These are phyloP conservation scores for Colletotrichum sp. DNA, from an alignment of 2,329 filamentous ascomycete species.

Conservation along the genomic window DNA sequence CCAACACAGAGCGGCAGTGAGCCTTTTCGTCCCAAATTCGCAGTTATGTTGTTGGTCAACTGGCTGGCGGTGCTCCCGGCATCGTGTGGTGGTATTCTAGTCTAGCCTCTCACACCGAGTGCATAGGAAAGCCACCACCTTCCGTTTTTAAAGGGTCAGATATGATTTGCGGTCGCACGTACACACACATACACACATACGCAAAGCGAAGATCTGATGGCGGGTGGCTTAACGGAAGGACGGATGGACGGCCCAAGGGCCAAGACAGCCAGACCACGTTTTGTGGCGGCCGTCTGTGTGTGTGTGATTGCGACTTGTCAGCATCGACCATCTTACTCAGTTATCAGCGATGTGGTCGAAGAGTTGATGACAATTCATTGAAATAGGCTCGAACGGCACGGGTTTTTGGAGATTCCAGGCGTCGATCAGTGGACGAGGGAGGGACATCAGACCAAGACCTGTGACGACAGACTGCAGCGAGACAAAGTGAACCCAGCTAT, in stretches of 20 bases:
- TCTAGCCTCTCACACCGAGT: neutral
- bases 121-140: neutral
- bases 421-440: neutral
- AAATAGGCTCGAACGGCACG: slow-evolving; percentile 10
- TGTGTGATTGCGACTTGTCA: neutral
- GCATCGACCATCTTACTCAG: neutral
- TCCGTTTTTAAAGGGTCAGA: neutral
- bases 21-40: neutral
- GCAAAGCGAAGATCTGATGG: neutral
- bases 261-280: slow-evolving; percentile 3
- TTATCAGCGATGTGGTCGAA: neutral
- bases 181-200: neutral
- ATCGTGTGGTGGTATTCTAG: neutral
- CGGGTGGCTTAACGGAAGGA: neutral
- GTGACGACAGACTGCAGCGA: neutral
- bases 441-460: neutral
- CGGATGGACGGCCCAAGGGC: neutral
- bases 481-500: neutral
- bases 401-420: neutral
- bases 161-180: neutral
- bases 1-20: neutral
- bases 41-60: neutral
- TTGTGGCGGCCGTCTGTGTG: neutral
- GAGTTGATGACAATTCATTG: neutral
- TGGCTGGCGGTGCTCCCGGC: neutral